Evolutionary conservation across 2,329 filamentous ascomycete genomes (phyloP), one percentile per base, ranked within the genome.

Genomic region (Trichoderma cornu-damae): DNA sequence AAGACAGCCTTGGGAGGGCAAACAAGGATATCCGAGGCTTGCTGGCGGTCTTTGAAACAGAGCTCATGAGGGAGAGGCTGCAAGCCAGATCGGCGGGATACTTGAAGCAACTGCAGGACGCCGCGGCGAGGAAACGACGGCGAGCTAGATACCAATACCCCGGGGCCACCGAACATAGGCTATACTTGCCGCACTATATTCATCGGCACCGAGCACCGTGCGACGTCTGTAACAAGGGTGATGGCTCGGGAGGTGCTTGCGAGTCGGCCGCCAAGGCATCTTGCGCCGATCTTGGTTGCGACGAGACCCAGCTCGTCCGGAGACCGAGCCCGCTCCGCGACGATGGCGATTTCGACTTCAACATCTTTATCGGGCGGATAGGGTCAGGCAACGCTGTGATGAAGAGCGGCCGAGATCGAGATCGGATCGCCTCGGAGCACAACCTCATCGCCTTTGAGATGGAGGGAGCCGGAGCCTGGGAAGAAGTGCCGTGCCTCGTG

Each of bases 381-480:
- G 74, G 66, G 2, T 75, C 73, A 1, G 72, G 68, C 12, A 68
- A 76, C 40, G 65, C 64, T 6, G 71, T 77, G 2, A 72, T 78
- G 61, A 75, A 72, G 48, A 71, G 69, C 6, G 70, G 67, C 4
- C 42, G 61, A 14, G 57, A 67, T 5, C 68, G 74, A 9, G 74
- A 77, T 43, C 14, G 35, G 0, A 61, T 75, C 20, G 65, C 72
- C 3, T 35, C 50, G 14, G 9, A 58, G 42, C 49, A 64, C 0
- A 28, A 38, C 1, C 54, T 70, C 3, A 63, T 72, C 14, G 68
- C 60, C 0, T 71, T 72, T 16, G 69, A 72, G 60, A 71, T 69
- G 68, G 69, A 68, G 49, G 66, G 65, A 0, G 68, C 68, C 2
- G 68, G 69, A 1, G 51, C 64, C 0, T 69, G 64, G 63, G 64